phyloP scores from a whole-genome alignment of 768 basidiomycete genomes.

The Collybia sordida region DNA sequence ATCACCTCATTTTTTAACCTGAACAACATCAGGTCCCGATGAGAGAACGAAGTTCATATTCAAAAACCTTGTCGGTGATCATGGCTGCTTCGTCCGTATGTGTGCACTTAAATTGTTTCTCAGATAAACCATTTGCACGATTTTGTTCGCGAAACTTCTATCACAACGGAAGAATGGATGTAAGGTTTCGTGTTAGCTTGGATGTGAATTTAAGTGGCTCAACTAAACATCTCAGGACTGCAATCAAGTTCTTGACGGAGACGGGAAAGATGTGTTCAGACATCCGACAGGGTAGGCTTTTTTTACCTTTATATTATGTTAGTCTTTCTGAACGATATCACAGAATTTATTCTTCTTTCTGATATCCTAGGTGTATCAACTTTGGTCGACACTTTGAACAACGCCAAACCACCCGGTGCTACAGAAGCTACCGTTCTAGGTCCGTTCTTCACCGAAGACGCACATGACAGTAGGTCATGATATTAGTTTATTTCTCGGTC shows the following conservation, averaged over 20 bases:
- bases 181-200: too few relatives aligned
- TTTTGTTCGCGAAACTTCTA: slow-evolving; percentile 68
- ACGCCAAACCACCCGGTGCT: slow-evolving; percentile 56
- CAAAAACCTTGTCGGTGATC: slow-evolving; percentile 33
- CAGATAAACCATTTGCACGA: slow-evolving; percentile 72
- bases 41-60: slow-evolving; percentile 45
- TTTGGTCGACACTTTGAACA: slow-evolving; percentile 74
- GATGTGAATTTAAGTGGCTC: too few relatives aligned
- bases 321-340: slow-evolving; percentile 21
- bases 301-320: neutral
- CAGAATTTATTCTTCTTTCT: slow-evolving; percentile 85
- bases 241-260: slow-evolving; percentile 76
- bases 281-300: slow-evolving; percentile 48
- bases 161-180: slow-evolving; percentile 90
- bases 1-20: neutral
- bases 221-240: slow-evolving; percentile 36
- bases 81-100: neutral
- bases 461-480: slow-evolving; percentile 55
- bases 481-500: neutral
- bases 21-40: slow-evolving; percentile 26
- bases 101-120: neutral
- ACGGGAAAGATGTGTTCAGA: slow-evolving; percentile 73
- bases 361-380: slow-evolving; percentile 79
- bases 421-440: slow-evolving; percentile 81
- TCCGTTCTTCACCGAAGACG: slow-evolving; percentile 81